phyloP scores from a whole-genome alignment of 805 yeast species.

The Spathaspora boniae region DNA sequence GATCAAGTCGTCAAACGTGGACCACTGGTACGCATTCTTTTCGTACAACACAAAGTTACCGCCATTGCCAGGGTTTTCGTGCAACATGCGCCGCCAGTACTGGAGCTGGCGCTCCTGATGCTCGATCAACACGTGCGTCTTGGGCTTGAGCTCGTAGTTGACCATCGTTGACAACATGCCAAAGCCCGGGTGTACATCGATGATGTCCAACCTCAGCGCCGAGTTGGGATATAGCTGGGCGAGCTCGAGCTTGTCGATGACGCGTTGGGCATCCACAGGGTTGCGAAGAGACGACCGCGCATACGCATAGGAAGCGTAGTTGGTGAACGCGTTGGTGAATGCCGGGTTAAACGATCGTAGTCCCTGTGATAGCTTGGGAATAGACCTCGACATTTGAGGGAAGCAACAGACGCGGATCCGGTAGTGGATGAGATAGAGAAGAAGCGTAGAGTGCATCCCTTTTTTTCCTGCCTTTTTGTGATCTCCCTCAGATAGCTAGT shows the following conservation, averaged over 20 bases:
- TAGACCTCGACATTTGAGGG: too few relatives aligned
- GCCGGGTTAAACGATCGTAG: too few relatives aligned
- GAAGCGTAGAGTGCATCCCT: too few relatives aligned
- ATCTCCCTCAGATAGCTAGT: too few relatives aligned
- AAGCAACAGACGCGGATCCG: too few relatives aligned
- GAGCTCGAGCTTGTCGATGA: constrained; percentile 48
- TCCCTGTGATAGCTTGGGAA: too few relatives aligned
- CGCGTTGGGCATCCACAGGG: constrained; percentile 25
- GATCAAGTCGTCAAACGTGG: constrained; percentile 49
- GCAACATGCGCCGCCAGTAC: constrained; percentile 27
- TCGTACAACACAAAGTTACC: constrained; percentile 31
- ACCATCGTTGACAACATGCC: constrained; percentile 61
- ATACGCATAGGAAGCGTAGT: too few relatives aligned
- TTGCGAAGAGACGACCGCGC: constrained; percentile 1
- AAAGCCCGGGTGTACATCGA: constrained; percentile 60
- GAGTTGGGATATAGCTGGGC: constrained; percentile 32
- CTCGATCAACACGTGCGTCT: constrained; percentile 62
- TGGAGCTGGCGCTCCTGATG: constrained; percentile 27
- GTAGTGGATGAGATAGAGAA: too few relatives aligned
- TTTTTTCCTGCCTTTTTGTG: too few relatives aligned
- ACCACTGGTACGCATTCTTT: constrained; percentile 68
- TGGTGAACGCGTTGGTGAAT: too few relatives aligned
- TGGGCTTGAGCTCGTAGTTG: constrained; percentile 59
- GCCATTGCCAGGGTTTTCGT: constrained; percentile 19
- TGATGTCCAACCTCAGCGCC: constrained; percentile 43